phyloP scores from a whole-genome alignment of 2,329 filamentous ascomycete species.

The Penicillium sp. region DNA sequence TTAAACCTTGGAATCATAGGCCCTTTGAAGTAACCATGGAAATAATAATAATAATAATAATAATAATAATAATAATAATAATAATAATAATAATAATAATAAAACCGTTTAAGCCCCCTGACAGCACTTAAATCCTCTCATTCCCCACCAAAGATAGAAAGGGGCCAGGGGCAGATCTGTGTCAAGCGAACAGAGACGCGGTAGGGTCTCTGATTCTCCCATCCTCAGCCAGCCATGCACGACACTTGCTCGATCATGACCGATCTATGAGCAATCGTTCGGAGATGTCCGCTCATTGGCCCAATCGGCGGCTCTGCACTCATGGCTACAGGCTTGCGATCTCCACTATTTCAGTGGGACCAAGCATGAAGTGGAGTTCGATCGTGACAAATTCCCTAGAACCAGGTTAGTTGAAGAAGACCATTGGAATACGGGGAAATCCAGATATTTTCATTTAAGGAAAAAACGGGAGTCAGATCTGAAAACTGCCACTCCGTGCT shows the following conservation, averaged over 20 bases:
- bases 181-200: constrained; percentile 20
- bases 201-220: constrained; percentile 15
- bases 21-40: too few relatives aligned
- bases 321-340: not conserved
- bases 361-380: constrained; percentile 11
- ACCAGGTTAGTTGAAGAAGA: constrained; percentile 6
- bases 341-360: constrained; percentile 6
- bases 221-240: constrained; percentile 29
- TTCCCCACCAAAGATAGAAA: not conserved
- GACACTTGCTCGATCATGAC: constrained; percentile 17
- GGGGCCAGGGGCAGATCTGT: constrained; percentile 12
- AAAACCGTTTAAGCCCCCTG: not conserved
- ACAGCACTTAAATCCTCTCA: not conserved
- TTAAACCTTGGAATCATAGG: too few relatives aligned
- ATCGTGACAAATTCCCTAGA: constrained; percentile 25
- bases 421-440: constrained; percentile 10
- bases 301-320: constrained; percentile 10
- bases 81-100: too few relatives aligned
- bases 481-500: constrained; percentile 13
- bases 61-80: too few relatives aligned
- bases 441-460: not conserved
- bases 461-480: constrained; percentile 4
- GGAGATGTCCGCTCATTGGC: constrained; percentile 13
- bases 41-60: not conserved
- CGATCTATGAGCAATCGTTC: constrained; percentile 19